A percentile compares a stretch with the other conserved stretches of the same genome.
Conservation (phyloP, 805 yeast genomes). For the Candida peoriensis region DNA sequence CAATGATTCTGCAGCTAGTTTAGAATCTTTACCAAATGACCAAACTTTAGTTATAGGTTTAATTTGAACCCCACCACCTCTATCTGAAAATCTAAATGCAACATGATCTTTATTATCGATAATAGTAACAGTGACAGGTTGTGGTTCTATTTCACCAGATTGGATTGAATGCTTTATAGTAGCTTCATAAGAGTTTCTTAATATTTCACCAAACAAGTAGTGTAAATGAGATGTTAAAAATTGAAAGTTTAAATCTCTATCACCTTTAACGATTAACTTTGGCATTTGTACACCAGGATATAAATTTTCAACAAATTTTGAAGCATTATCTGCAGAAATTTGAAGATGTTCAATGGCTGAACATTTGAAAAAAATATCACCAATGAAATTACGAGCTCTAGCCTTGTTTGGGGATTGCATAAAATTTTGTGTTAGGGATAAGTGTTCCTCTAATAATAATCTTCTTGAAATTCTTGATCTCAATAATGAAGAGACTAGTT, state of each 20-base stretch:
- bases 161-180: constrained; percentile 48
- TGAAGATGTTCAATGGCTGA: constrained; percentile 64
- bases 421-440: constrained; percentile 68
- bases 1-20: constrained; percentile 51
- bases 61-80: constrained; percentile 80
- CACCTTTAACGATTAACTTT: constrained; percentile 70
- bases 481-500: constrained; percentile 68
- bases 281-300: constrained; percentile 63
- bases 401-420: constrained; percentile 39
- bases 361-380: constrained; percentile 81
- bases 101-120: constrained; percentile 62
- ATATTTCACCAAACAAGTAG: constrained; percentile 80
- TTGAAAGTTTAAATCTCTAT: constrained; percentile 60
- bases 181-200: constrained; percentile 82
- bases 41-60: constrained; percentile 62
- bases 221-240: constrained; percentile 84
- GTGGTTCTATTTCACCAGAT: constrained; percentile 38
- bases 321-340: constrained; percentile 46
- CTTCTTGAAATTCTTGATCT: constrained; percentile 87
- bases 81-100: constrained; percentile 76
- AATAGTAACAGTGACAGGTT: constrained; percentile 75
- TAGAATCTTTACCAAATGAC: constrained; percentile 79
- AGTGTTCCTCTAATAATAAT: constrained; percentile 87
- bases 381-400: constrained; percentile 45
- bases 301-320: constrained; percentile 45